Percentiles rank a stretch among this genome's conserved stretches.
phyloP scores from a whole-genome alignment of 2,329 filamentous ascomycete species.

The Fusarium duplospermum region DNA sequence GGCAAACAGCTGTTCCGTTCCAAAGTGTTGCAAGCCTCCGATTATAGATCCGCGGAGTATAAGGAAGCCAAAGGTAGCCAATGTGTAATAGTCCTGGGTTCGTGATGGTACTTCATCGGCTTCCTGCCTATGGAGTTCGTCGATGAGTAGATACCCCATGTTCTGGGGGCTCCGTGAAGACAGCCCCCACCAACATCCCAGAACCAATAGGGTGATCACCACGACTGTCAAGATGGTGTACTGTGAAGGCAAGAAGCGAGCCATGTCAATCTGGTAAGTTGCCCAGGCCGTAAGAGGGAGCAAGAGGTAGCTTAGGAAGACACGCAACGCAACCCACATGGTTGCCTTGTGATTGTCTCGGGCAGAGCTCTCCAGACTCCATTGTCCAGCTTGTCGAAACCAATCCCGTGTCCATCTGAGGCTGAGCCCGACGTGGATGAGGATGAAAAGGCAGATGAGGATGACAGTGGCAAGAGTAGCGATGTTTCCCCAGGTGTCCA shows the following conservation, averaged over 20 bases:
- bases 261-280: slow-evolving; percentile 72
- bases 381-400: slow-evolving; percentile 50
- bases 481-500: slow-evolving; percentile 77
- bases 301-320: slow-evolving; percentile 81
- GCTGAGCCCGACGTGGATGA: slow-evolving; percentile 55
- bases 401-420: slow-evolving; percentile 54
- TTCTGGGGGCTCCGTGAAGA: slow-evolving; percentile 30
- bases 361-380: slow-evolving; percentile 17
- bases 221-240: slow-evolving; percentile 49
- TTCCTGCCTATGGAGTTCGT: slow-evolving; percentile 75
- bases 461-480: slow-evolving; percentile 70
- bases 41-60: slow-evolving; percentile 26
- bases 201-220: slow-evolving; percentile 37
- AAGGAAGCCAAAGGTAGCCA: slow-evolving; percentile 29
- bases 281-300: slow-evolving; percentile 78
- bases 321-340: slow-evolving; percentile 66
- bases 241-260: slow-evolving; percentile 31
- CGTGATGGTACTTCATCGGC: slow-evolving; percentile 49
- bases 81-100: slow-evolving; percentile 63
- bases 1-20: slow-evolving; percentile 19
- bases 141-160: slow-evolving; percentile 47
- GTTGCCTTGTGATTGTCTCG: slow-evolving; percentile 54
- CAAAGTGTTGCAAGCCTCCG: slow-evolving; percentile 30
- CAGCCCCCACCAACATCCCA: slow-evolving; percentile 47
- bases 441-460: slow-evolving; percentile 68